Percentiles rank a stretch among this genome's conserved stretches.
Evolutionary conservation across 768 basidiomycete species (phyloP).

Genomic region (Albatrellus ellisii): DNA sequence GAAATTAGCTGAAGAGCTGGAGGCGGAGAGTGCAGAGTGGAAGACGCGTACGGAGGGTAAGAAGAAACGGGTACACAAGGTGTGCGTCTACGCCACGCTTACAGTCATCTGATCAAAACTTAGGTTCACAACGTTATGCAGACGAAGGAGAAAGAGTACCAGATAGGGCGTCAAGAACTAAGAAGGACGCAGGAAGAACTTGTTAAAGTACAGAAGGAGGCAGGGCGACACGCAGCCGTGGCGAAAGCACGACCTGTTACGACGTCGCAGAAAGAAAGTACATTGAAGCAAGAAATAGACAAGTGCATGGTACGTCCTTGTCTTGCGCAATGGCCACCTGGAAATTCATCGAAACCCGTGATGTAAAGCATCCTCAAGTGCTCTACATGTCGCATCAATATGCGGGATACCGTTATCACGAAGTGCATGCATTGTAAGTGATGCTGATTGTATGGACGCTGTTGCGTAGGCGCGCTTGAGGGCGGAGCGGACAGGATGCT

Average conservation of each 20-base stretch:
- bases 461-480: no score
- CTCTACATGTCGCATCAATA: no score
- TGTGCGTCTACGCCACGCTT: constrained; percentile 16
- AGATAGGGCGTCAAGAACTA: no score
- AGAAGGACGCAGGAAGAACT: constrained; percentile 2
- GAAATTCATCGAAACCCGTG: no score
- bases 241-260: constrained; percentile 18
- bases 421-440: no score
- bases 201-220: constrained; percentile 13
- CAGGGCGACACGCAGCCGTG: constrained; percentile 31
- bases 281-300: constrained; percentile 36
- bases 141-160: no score
- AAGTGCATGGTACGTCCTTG: constrained; percentile 45
- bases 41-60: constrained; percentile 19
- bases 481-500: no score
- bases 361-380: no score
- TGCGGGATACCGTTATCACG: no score
- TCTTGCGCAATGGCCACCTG: no score
- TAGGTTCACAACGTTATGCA: constrained; percentile 10
- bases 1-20: neutral
- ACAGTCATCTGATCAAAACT: neutral
- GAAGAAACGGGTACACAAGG: constrained; percentile 17
- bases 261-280: constrained; percentile 20
- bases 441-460: no score
- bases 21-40: constrained; percentile 16